Percentiles rank a stretch among this genome's conserved stretches.
Evolutionary conservation across 2,329 filamentous ascomycete genomes (phyloP).

Genomic region (Fonsecaea pedrosoi): DNA sequence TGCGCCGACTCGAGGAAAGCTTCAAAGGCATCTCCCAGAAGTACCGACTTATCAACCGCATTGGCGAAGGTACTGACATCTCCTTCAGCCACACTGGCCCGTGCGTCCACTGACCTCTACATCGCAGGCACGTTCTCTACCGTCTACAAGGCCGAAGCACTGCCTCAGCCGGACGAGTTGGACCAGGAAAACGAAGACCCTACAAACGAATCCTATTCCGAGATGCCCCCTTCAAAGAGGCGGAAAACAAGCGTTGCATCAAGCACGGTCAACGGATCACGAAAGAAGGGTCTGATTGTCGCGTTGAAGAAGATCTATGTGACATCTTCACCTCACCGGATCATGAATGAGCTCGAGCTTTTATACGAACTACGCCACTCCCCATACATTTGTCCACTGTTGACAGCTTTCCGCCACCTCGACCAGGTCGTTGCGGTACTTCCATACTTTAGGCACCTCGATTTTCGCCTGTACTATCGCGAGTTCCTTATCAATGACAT

Average conservation of each 20-base stretch:
- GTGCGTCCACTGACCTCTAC: slow-evolving; percentile 24
- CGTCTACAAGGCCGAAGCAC: slow-evolving; percentile 96
- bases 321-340: slow-evolving; percentile 89
- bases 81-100: slow-evolving; percentile 24
- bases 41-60: slow-evolving; percentile 92
- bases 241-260: slow-evolving; percentile 48
- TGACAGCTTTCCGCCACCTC: slow-evolving; percentile 92
- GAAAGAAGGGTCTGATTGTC: slow-evolving; percentile 74
- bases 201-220: slow-evolving; percentile 67
- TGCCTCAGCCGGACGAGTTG: slow-evolving; percentile 77
- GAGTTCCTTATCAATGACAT: slow-evolving; percentile 87
- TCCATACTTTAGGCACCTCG: slow-evolving; percentile 92
- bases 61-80: slow-evolving; percentile 79
- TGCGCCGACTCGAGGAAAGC: slow-evolving; percentile 79
- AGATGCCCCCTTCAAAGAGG: slow-evolving; percentile 71
- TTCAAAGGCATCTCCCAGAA: slow-evolving; percentile 84
- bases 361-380: slow-evolving; percentile 85
- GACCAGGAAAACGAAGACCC: slow-evolving; percentile 85
- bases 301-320: slow-evolving; percentile 99
- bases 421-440: slow-evolving; percentile 95
- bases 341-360: slow-evolving; percentile 94
- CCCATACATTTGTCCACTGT: slow-evolving; percentile 86
- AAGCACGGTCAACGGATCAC: slow-evolving; percentile 38
- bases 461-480: slow-evolving; percentile 90
- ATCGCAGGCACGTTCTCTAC: slow-evolving; percentile 92